phyloP scores from a whole-genome alignment of 2,329 filamentous ascomycete genomes.

The Triangularia verruculosa region DNA sequence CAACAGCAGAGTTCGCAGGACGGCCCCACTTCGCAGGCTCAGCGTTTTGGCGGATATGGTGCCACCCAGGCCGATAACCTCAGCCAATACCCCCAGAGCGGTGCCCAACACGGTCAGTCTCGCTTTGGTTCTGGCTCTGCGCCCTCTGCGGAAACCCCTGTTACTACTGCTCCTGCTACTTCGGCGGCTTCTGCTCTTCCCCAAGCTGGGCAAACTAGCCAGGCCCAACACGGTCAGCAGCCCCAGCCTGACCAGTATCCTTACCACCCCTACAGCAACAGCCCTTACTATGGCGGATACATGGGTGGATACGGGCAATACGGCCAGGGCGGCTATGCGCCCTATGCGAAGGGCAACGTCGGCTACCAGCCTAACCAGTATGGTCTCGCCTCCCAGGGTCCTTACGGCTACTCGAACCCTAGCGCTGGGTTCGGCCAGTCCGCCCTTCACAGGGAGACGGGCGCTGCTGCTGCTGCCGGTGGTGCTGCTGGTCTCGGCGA shows the following conservation, averaged over 20 bases:
- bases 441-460: slow-evolving; percentile 51
- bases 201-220: slow-evolving; percentile 33
- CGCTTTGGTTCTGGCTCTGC: slow-evolving; percentile 45
- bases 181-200: slow-evolving; percentile 62
- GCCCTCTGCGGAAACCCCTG: slow-evolving; percentile 70
- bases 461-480: slow-evolving; percentile 22
- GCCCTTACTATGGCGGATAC: slow-evolving; percentile 62
- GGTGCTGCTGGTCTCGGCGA: slow-evolving; percentile 49
- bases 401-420: slow-evolving; percentile 58
- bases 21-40: slow-evolving; percentile 60
- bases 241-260: slow-evolving; percentile 43
- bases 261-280: slow-evolving; percentile 59
- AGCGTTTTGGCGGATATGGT: slow-evolving; percentile 75
- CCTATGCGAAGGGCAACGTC: slow-evolving; percentile 53
- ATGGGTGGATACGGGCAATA: slow-evolving; percentile 48
- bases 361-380: slow-evolving; percentile 56
- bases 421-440: slow-evolving; percentile 51
- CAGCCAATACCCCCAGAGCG: slow-evolving; percentile 72
- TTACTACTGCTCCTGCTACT: slow-evolving; percentile 78
- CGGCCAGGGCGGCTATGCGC: slow-evolving; percentile 50
- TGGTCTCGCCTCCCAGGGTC: slow-evolving; percentile 53
- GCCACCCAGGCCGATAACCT: slow-evolving; percentile 60
- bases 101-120: slow-evolving; percentile 63
- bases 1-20: slow-evolving; percentile 62
- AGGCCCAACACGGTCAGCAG: slow-evolving; percentile 41